Base-by-base conservation (phyloP, 2,329 filamentous ascomycete species). In the Cladosporium sp. region DNA sequence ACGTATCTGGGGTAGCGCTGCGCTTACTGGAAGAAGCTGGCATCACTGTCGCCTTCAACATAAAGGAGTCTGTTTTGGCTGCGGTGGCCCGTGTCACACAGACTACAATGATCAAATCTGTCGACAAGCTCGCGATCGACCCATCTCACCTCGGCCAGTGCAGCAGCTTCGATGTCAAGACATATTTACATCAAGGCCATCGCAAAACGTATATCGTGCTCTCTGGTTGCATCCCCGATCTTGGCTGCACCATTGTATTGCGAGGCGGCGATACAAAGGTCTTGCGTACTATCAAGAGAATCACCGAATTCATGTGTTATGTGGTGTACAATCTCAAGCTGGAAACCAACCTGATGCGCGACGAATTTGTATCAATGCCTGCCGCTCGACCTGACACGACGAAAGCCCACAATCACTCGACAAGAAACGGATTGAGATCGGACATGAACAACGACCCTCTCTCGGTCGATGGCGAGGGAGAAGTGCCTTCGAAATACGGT, bases 241-340 rank as follows among this genome's bases (percentile, higher is more conserved):
- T 99, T 2, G 95, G 94, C 0, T 97, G 94, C 70, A 99, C 94
- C 0, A 96, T 99, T 65, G 90, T 91, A 12, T 78, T 99, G 20
- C 86, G 94, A 45, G 94, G 94, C 1, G 90, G 88, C 3, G 85
- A 88, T 59, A 86, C 85, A 28, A 77, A 83, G 48, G 79, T 85
- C 0, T 80, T 99, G 17, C 79, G 85, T 1, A 89, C 86, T 65
- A 85, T 99, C 72, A 99, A 99, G 74, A 84, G 86, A 53, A 94
- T 99, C 64, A 94, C 93, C 10, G 94, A 99, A 70, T 97, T 99
- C 70, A 97, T 99, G 93, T 89, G 95, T 36, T 99, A 97, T 65
- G 95, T 99, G 19, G 92, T 97, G 12, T 99, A 99, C 74, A 99
- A 97, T 66, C 80, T 99, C 54, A 96, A 96, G 70, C 81, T 99